These are phyloP conservation scores for Populus euphratica DNA, from an alignment of 345 rosid species.

Conservation along the genomic window DNA sequence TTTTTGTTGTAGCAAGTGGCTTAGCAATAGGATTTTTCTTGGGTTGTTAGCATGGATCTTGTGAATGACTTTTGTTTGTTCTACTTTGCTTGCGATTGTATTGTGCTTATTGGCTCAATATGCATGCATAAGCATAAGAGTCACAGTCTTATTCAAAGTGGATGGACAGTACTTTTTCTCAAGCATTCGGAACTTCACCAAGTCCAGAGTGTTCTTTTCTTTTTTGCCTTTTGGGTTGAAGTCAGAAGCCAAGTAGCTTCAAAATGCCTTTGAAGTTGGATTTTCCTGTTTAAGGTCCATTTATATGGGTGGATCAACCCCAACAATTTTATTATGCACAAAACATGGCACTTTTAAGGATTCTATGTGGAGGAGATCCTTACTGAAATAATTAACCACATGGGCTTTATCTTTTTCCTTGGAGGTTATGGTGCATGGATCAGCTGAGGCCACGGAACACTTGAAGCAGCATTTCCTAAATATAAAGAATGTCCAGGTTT, in stretches of 20 bases:
- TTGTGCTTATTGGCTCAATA: no score
- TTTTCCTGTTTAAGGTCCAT: no score
- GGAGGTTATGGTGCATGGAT: conserved; percentile 96
- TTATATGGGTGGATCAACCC: no score
- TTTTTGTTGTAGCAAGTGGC: background rate
- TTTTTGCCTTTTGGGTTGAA: no score
- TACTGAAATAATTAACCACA: background rate
- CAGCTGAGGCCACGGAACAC: conserved; percentile 97
- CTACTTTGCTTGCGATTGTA: no score
- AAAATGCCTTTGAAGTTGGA: background rate
- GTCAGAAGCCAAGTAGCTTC: background rate
- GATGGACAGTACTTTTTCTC: no score
- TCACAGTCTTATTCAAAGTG: no score
- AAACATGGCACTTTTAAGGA: background rate
- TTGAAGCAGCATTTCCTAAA: conserved; percentile 89
- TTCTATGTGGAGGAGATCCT: conserved; percentile 1
- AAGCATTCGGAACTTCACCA: no score
- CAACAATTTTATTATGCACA: background rate
- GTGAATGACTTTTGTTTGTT: no score
- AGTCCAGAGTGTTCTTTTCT: no score
- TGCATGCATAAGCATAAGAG: no score
- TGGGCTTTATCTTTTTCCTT: conserved; percentile 1
- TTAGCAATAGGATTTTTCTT: conserved; percentile 1
- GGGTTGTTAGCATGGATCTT: background rate
- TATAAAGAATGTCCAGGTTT: conserved; percentile 68